A percentile compares a stretch with the other conserved stretches of the same genome.
phyloP scores from a whole-genome alignment of 1,284 basidiomycete genomes.

The Mycena citricolor region DNA sequence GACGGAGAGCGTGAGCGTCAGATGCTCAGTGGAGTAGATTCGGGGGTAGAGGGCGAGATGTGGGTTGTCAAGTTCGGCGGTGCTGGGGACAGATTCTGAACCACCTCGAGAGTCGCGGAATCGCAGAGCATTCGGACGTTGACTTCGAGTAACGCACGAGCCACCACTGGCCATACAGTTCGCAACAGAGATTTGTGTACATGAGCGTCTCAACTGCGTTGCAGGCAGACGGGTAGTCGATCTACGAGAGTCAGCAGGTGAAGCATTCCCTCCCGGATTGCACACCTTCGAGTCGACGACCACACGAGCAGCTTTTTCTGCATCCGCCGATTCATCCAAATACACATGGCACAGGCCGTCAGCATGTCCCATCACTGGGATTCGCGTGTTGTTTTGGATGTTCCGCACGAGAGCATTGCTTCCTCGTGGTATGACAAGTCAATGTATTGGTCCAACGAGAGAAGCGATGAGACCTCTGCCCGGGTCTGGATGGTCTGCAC shows the following conservation, averaged over 20 bases:
- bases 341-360: conserved; percentile 93
- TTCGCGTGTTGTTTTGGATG: conserved; percentile 89
- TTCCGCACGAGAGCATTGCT: conserved; percentile 87
- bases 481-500: conserved; percentile 93
- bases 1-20: conserved; percentile 83
- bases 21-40: conserved; percentile 86
- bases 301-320: conserved; percentile 78
- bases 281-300: conserved; percentile 90
- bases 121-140: conserved; percentile 86
- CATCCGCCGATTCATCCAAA: conserved; percentile 81
- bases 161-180: conserved; percentile 82
- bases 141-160: conserved; percentile 65
- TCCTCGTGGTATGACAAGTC: conserved; percentile 97
- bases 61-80: conserved; percentile 45
- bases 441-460: conserved; percentile 89
- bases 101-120: conserved; percentile 53
- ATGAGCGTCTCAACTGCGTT: conserved; percentile 93
- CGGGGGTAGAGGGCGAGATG: conserved; percentile 52
- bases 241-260: conserved; percentile 46
- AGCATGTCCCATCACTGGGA: conserved; percentile 99
- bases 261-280: conserved; percentile 3
- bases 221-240: conserved; percentile 94
- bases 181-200: conserved; percentile 73
- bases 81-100: conserved; percentile 36
- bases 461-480: conserved; percentile 86